Percentiles rank a stretch among this genome's conserved stretches.
Conservation (phyloP, 2,329 filamentous ascomycete species). For the Aureobasidium sp. region DNA sequence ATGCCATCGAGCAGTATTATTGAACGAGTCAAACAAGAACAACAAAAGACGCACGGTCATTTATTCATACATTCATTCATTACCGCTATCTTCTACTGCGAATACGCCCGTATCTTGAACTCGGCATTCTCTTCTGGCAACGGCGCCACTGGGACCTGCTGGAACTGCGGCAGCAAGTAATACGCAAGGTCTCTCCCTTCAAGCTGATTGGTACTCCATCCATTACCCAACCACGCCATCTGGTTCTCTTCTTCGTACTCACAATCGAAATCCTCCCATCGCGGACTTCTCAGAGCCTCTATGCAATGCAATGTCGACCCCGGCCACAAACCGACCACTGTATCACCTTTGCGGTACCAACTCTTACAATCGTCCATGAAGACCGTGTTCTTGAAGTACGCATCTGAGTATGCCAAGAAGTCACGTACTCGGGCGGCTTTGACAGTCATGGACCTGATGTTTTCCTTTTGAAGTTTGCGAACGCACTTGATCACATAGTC, state of each 20-base stretch:
- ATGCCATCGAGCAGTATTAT: background rate
- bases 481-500: slow-evolving; percentile 28
- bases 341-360: slow-evolving; percentile 33
- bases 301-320: slow-evolving; percentile 44
- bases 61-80: background rate
- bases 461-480: slow-evolving; percentile 27
- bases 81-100: slow-evolving; percentile 23
- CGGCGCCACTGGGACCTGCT: slow-evolving; percentile 29
- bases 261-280: slow-evolving; percentile 43
- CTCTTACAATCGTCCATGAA: slow-evolving; percentile 40
- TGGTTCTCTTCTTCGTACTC: slow-evolving; percentile 30
- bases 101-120: slow-evolving; percentile 31
- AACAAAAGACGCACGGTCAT: background rate
- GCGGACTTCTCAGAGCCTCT: slow-evolving; percentile 39
- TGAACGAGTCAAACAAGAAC: background rate
- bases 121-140: slow-evolving; percentile 34
- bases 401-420: slow-evolving; percentile 41
- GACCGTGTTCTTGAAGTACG: slow-evolving; percentile 40
- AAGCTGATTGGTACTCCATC: slow-evolving; percentile 29
- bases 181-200: slow-evolving; percentile 34
- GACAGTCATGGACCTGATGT: slow-evolving; percentile 37
- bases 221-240: slow-evolving; percentile 34
- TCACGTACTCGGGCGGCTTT: slow-evolving; percentile 43
- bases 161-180: slow-evolving; percentile 36
- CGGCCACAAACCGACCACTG: slow-evolving; percentile 36